Conservation (phyloP, 2,329 filamentous ascomycete species). For the Alternaria conjuncta region DNA sequence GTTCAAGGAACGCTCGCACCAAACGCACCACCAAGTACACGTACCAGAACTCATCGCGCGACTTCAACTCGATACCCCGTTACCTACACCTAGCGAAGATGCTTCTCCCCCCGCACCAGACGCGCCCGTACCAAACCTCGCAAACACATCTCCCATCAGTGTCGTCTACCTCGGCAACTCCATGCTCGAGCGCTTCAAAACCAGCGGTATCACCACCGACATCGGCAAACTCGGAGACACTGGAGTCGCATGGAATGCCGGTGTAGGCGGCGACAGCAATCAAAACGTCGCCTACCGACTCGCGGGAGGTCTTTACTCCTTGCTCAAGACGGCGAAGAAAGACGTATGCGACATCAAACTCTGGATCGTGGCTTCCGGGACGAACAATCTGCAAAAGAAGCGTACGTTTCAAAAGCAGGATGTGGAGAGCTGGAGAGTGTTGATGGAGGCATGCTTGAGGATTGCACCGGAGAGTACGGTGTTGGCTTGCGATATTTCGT, state of each 20-base stretch:
- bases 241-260: slow-evolving; percentile 14
- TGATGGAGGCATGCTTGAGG: slow-evolving; percentile 12
- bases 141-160: slow-evolving; percentile 7
- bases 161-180: slow-evolving; percentile 24
- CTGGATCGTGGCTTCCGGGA: slow-evolving; percentile 19
- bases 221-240: slow-evolving; percentile 3
- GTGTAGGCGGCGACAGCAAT: slow-evolving; percentile 21
- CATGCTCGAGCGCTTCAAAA: slow-evolving; percentile 27
- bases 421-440: slow-evolving; percentile 4
- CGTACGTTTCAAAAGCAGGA: slow-evolving; percentile 1
- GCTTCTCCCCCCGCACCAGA: neutral
- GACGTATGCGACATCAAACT: slow-evolving; percentile 6
- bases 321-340: neutral
- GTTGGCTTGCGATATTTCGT: slow-evolving; percentile 12
- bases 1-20: neutral
- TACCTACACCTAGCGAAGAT: neutral
- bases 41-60: neutral
- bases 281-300: slow-evolving; percentile 14
- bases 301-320: neutral
- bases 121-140: slow-evolving; percentile 1
- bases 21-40: neutral
- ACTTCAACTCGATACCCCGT: neutral
- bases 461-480: slow-evolving; percentile 14
- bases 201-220: slow-evolving; percentile 10
- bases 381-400: slow-evolving; percentile 16